phyloP scores from a whole-genome alignment of 106 monocot genomes.

The Dendrobium chrysotoxum region DNA sequence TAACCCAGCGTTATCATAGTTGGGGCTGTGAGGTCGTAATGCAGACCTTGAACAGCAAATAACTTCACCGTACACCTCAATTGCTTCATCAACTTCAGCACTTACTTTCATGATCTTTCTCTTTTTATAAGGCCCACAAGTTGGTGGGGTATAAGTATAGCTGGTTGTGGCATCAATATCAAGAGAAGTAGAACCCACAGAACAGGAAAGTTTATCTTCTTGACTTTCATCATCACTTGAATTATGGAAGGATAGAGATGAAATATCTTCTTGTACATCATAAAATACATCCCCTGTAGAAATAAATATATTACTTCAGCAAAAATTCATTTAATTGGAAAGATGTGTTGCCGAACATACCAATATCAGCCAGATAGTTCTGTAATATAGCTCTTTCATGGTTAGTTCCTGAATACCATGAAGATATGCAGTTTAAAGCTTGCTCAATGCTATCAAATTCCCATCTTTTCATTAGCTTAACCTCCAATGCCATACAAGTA shows the following conservation, averaged over 20 bases:
- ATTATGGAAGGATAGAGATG: background rate
- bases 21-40: slow-evolving; percentile 23
- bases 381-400: slow-evolving; percentile 49
- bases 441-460: slow-evolving; percentile 95
- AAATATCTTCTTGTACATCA: slow-evolving; percentile 60
- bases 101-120: slow-evolving; percentile 60
- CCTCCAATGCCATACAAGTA: slow-evolving; percentile 90
- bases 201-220: slow-evolving; percentile 10
- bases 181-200: slow-evolving; percentile 6
- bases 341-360: slow-evolving; percentile 14
- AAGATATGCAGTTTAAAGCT: slow-evolving; percentile 48
- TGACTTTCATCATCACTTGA: slow-evolving; percentile 13
- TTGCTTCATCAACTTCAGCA: slow-evolving; percentile 24
- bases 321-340: background rate
- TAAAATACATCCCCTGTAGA: slow-evolving; percentile 77
- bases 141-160: slow-evolving; percentile 29
- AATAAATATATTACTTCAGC: slow-evolving; percentile 6
- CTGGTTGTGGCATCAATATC: slow-evolving; percentile 1
- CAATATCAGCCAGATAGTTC: slow-evolving; percentile 55
- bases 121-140: slow-evolving; percentile 68
- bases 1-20: slow-evolving; percentile 20
- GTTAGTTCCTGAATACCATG: slow-evolving; percentile 61
- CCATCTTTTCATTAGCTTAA: slow-evolving; percentile 92
- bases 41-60: slow-evolving; percentile 38
- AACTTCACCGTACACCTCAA: slow-evolving; percentile 32